Base-by-base conservation (phyloP, 2,329 filamentous ascomycete species). In the Trichoderma guizhouense region DNA sequence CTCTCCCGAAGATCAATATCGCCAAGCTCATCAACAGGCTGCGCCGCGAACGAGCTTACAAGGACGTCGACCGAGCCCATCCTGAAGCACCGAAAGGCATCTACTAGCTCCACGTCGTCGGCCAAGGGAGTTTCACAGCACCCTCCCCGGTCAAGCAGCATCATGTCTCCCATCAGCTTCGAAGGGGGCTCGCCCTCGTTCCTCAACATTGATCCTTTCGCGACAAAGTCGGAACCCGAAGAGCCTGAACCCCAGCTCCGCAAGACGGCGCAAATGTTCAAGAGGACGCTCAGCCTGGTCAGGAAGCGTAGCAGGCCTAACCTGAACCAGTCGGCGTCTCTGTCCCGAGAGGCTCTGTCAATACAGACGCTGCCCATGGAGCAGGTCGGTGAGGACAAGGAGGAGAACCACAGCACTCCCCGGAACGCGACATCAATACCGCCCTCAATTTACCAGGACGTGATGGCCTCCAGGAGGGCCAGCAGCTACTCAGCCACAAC, bases 121-220 rank as follows among this genome's bases (percentile, higher is more conserved):
- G 76, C 79, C 12, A 81, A 81, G 34, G 75, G 76, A 36, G 72
- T 78, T 57, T 77, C 77, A 60, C 75, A 79, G n/a, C 81, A 81
- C 72, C 82, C 82, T 51, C 80, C 82, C 36, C 79, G 84, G 62
- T 84, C 84, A 61, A 84, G 82, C 78, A 86, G 84, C 76, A 80
- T 86, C 74, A 78, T 80, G 68, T 63, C 58, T 21, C 77, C 79
- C 53, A 76, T 77, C 61, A 75, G 79, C 55, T 75, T 82, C n/a
- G 75, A 79, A 26, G 84, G 80, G 74, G 77, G 79, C 73, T 81
- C 76, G 30, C 86, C 85, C 1, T 79, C 83, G 3, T 89, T 89
- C 78, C 83, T 89, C 24, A 84, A 80, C 77, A 84, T 87, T 73
- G 87, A 89, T 75, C 87, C 87, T 2, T 89, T 85, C 73, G 84